These are phyloP conservation scores for Clitoria ternatea DNA, from an alignment of 306 rosid genomes.

Conservation along the genomic window DNA sequence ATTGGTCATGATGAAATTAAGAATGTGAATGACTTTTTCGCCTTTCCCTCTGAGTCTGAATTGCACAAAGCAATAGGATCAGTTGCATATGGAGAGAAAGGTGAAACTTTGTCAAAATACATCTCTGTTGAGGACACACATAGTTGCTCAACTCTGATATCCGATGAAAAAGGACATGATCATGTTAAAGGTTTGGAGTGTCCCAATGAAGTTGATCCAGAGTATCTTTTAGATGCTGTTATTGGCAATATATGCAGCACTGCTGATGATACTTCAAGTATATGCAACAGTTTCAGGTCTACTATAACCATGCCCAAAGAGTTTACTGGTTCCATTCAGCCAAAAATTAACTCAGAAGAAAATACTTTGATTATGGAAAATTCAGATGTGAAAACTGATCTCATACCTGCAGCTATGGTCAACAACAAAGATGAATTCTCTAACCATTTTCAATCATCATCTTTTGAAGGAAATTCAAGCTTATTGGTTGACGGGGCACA, in stretches of 20 bases:
- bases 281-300: slow-evolving; percentile 34
- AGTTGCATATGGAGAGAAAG: slow-evolving; percentile 23
- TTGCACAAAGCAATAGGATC: slow-evolving; percentile 60
- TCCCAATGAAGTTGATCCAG: slow-evolving; percentile 27
- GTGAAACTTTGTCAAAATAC: slow-evolving; percentile 29
- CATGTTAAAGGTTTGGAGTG: slow-evolving; percentile 22
- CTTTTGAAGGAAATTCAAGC: slow-evolving; percentile 39
- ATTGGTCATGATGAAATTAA: slow-evolving; percentile 10
- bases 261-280: slow-evolving; percentile 43
- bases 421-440: slow-evolving; percentile 18
- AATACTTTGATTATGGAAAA: slow-evolving; percentile 14
- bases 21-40: slow-evolving; percentile 26
- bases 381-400: slow-evolving; percentile 26
- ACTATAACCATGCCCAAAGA: slow-evolving; percentile 20
- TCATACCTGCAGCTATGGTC: slow-evolving; percentile 22
- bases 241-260: slow-evolving; percentile 32
- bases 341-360: slow-evolving; percentile 38
- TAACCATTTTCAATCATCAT: slow-evolving; percentile 26
- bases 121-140: slow-evolving; percentile 31
- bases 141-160: slow-evolving; percentile 32
- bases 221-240: slow-evolving; percentile 43
- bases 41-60: slow-evolving; percentile 49
- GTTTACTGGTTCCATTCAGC: slow-evolving; percentile 32
- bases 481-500: slow-evolving; percentile 29
- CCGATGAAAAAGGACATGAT: slow-evolving; percentile 31